phyloP scores from a whole-genome alignment of 2,329 filamentous ascomycete species.

The Hypoxylon sp. region DNA sequence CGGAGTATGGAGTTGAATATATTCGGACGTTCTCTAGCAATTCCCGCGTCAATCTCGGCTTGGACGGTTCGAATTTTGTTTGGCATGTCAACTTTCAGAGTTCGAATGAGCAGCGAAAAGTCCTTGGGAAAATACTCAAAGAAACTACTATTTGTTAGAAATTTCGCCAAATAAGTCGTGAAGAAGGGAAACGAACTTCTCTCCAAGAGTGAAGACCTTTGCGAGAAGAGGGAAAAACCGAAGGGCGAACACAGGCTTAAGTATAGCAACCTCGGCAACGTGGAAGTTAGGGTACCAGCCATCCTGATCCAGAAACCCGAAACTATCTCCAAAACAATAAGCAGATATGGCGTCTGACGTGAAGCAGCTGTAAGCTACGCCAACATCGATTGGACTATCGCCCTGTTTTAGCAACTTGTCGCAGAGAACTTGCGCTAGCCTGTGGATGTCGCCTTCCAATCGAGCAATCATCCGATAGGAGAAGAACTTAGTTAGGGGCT shows the following conservation, averaged over 20 bases:
- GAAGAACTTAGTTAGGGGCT: constrained; percentile 52
- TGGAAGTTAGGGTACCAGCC: constrained; percentile 55
- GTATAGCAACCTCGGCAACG: constrained; percentile 33
- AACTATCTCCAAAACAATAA: constrained; percentile 55
- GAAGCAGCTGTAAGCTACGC: constrained; percentile 56
- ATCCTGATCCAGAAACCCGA: constrained; percentile 52
- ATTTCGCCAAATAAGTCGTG: not conserved
- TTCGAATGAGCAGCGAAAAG: constrained; percentile 39
- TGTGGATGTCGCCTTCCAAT: constrained; percentile 37
- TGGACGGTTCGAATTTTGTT: constrained; percentile 29
- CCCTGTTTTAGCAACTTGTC: constrained; percentile 50
- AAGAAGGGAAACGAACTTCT: constrained; percentile 19
- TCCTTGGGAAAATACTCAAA: constrained; percentile 42
- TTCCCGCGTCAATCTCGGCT: constrained; percentile 28
- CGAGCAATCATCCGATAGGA: constrained; percentile 50
- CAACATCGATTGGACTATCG: constrained; percentile 51
- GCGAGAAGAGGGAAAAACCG: constrained; percentile 47
- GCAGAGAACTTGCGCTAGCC: constrained; percentile 38
- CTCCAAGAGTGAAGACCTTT: constrained; percentile 20
- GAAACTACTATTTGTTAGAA: constrained; percentile 32
- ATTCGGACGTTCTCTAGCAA: constrained; percentile 34
- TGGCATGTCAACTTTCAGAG: constrained; percentile 37
- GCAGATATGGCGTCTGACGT: constrained; percentile 56
- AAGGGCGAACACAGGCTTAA: constrained; percentile 44
- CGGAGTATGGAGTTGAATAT: constrained; percentile 44